These are phyloP conservation scores for Globisporangium mamillatum DNA, from an alignment of 352 stramenopile genomes.

Conservation along the genomic window DNA sequence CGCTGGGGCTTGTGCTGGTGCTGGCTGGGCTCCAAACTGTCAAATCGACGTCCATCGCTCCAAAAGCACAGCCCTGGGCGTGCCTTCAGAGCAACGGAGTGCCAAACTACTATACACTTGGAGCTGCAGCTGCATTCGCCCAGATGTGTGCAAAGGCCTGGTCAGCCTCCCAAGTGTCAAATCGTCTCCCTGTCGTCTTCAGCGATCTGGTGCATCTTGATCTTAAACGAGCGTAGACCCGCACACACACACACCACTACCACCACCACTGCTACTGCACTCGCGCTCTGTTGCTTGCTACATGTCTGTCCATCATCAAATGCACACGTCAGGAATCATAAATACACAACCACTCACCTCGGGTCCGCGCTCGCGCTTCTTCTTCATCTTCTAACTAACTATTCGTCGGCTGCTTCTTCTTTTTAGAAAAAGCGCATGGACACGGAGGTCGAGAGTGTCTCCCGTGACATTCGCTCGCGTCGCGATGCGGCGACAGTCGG, in stretches of 20 bases:
- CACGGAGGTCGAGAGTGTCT: constrained; percentile 34
- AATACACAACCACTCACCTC: constrained; percentile 10
- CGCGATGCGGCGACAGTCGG: constrained; percentile 5
- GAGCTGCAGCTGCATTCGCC: not conserved
- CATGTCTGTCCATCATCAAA: not conserved
- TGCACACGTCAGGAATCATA: not conserved
- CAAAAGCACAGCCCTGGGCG: not conserved
- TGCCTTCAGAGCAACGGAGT: not conserved
- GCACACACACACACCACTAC: not conserved
- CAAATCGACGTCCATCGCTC: constrained; percentile 6
- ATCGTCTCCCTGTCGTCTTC: constrained; percentile 6
- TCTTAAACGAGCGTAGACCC: not conserved
- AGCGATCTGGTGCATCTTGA: not conserved
- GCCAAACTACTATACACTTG: constrained; percentile 11
- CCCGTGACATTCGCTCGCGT: constrained; percentile 9
- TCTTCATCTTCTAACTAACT: constrained; percentile 1
- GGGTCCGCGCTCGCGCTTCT: not conserved
- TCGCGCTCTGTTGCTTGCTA: not conserved
- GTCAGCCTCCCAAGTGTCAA: constrained; percentile 4
- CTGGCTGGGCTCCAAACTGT: not conserved
- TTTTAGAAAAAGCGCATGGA: constrained; percentile 51
- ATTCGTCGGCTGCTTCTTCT: not conserved
- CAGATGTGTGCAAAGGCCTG: not conserved
- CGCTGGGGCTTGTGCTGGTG: not conserved
- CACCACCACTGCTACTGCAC: not conserved